Evolutionary conservation across 495 filamentous ascomycete genomes (phyloP).

Genomic region (Hypoxylon intermedium): DNA sequence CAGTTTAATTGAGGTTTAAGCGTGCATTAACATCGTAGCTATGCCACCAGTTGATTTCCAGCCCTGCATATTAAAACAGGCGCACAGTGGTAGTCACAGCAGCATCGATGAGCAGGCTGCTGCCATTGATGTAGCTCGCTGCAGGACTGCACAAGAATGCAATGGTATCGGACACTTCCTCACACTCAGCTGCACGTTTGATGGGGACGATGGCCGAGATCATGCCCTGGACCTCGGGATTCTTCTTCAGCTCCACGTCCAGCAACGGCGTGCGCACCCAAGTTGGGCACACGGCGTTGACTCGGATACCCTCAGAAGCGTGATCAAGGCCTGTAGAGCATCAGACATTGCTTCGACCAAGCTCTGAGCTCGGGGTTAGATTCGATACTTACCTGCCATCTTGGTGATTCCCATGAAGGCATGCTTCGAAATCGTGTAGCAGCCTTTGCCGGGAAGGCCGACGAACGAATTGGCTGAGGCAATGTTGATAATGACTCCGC

Average conservation of each 20-base stretch:
- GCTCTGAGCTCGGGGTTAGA: neutral
- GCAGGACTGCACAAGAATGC: conserved; percentile 50
- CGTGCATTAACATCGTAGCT: too few relatives aligned
- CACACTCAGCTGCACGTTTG: conserved; percentile 44
- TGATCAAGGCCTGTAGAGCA: conserved; percentile 44
- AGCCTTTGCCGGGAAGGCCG: neutral
- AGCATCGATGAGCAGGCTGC: conserved; percentile 1
- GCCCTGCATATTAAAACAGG: neutral
- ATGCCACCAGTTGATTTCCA: too few relatives aligned
- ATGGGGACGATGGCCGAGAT: conserved; percentile 41
- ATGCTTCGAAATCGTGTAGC: conserved; percentile 17
- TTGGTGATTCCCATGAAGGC: conserved; percentile 13
- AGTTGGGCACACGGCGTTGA: conserved; percentile 54
- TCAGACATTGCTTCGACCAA: neutral
- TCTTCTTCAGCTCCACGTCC: conserved; percentile 24
- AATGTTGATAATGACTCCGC: conserved; percentile 3
- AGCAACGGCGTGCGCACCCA: conserved; percentile 54
- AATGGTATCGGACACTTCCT: conserved; percentile 55
- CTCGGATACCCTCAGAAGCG: conserved; percentile 44
- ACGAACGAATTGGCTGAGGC: conserved; percentile 3
- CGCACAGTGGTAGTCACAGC: neutral
- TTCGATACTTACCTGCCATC: neutral
- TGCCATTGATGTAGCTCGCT: neutral
- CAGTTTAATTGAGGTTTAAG: too few relatives aligned
- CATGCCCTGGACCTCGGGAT: conserved; percentile 24